Conservation (phyloP, 164 flowering plant genomes). For the Stephania cephalantha region DNA sequence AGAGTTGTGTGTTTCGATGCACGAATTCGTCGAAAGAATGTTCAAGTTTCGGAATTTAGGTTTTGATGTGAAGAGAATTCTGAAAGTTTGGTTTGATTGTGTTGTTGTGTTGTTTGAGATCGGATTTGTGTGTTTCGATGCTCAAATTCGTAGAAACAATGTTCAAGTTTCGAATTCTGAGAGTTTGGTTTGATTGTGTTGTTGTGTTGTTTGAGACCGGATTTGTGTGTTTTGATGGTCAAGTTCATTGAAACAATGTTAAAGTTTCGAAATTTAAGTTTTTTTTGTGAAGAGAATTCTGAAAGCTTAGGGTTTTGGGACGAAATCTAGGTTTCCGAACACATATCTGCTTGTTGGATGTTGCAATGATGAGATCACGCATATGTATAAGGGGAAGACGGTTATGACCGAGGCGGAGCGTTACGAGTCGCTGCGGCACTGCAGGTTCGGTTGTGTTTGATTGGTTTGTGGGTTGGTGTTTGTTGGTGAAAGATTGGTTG, state of each 20-base stretch:
- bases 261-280: no score
- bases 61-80: not conserved
- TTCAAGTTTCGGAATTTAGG: not conserved
- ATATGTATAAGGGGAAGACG: slow-evolving; percentile 84
- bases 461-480: not conserved
- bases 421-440: slow-evolving; percentile 91
- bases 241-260: no score
- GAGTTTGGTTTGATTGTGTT: not conserved
- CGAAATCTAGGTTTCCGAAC: slow-evolving; percentile 61
- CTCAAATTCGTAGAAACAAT: no score
- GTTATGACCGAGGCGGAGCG: slow-evolving; percentile 84
- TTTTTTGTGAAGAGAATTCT: no score
- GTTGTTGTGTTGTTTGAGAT: not conserved
- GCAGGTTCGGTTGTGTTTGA: slow-evolving; percentile 45
- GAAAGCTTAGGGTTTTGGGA: not conserved
- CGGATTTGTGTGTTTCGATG: not conserved
- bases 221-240: not conserved
- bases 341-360: slow-evolving; percentile 88
- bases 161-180: not conserved
- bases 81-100: not conserved
- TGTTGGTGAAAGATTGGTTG: no score
- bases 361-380: slow-evolving; percentile 81
- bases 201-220: not conserved
- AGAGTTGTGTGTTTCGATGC: not conserved
- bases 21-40: not conserved